Evolutionary conservation across 345 rosid species (phyloP).

Genomic region (Dovyalis caffra): DNA sequence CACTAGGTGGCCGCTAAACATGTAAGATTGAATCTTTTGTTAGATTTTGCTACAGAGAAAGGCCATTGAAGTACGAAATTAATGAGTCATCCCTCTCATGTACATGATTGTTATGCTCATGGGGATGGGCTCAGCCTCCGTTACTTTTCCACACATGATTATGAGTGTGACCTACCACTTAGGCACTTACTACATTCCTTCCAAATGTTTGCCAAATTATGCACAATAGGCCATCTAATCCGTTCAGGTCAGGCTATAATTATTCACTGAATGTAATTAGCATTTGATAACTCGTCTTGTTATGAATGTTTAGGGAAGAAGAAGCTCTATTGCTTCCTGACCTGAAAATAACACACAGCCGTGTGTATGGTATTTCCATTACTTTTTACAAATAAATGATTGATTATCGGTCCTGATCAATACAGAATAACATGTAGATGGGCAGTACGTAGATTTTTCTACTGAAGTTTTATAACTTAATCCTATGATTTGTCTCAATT

Average conservation of each 20-base stretch:
- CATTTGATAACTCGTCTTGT: neutral
- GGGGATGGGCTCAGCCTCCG: slow-evolving; percentile 1
- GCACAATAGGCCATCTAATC: neutral
- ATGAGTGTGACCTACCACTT: neutral
- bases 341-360: neutral
- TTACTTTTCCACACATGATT: slow-evolving; percentile 1
- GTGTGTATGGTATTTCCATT: neutral
- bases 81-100: slow-evolving; percentile 2
- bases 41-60: neutral
- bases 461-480: too few species aligned
- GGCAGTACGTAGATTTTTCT: neutral
- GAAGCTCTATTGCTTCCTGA: neutral
- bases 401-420: neutral
- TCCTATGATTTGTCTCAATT: too few species aligned
- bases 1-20: neutral
- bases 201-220: neutral
- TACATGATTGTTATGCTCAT: neutral
- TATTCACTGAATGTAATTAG: neutral
- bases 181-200: neutral
- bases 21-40: slow-evolving; percentile 17
- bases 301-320: neutral
- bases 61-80: slow-evolving; percentile 19
- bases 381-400: too few species aligned
- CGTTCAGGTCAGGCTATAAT: neutral
- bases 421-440: neutral